Evolutionary conservation across 2,329 filamentous ascomycete genomes (phyloP), one percentile per base, ranked within the genome.

Genomic region (Xylaria digitata): DNA sequence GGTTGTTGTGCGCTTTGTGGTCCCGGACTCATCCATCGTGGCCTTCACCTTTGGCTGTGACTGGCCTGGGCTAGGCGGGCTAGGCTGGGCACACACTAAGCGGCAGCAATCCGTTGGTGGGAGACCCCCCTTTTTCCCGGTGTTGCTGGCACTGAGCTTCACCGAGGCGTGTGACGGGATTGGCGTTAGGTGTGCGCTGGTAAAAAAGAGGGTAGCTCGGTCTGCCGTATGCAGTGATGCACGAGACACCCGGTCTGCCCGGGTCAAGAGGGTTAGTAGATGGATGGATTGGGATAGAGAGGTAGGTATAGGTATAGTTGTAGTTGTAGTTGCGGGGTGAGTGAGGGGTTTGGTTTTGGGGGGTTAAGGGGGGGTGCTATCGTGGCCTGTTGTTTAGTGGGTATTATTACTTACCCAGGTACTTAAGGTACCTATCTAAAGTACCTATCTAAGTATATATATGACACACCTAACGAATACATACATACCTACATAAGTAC

Each of bases 21-120:
- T 70, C 59, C 71, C 65, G 65, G 68, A 66, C 66, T 68, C 68
- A 64, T 74, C 73, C 74, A 75, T 75, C 70, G 50, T 74, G 65
- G 34, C 48, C 60, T 66, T 63, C 50, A 53, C 68, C 60, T 57
- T 62, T 45, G 61, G 21, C 63, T 53, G 5, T 48, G 46, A 42
- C 67, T 63, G 56, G 60, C 45, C 52, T 58, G 45, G 43, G 11
- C 46, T 64, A 54, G 42, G 49, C 54, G 23, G 54, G 48, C 26
- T 26, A 26, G 26, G 26, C 26, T 26, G 30, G 19, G 48, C 55
- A 60, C 56, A 40, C 52, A 50, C 55, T 49, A 62, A 59, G 58
- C 65, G 54, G 55, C 54, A 59, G 40, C 55, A 53, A 55, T 63
- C 48, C 23, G 58, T 59, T 63, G 66, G 62, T 32, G 46, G 66